Conservation (phyloP, 1,284 basidiomycete species). For the Peniophora sp. region DNA sequence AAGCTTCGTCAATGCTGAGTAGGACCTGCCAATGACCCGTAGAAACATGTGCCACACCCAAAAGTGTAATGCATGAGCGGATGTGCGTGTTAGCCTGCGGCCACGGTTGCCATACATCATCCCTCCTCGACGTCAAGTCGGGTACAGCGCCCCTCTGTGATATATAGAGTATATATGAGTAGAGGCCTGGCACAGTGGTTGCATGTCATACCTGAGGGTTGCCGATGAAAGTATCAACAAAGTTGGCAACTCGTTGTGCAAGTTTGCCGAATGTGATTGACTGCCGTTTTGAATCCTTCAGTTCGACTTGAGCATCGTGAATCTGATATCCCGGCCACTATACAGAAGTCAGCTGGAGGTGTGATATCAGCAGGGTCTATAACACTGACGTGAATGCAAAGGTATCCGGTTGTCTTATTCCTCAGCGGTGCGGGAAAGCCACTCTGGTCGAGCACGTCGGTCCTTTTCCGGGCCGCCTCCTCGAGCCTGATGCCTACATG, state of each 20-base stretch:
- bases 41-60: too few relatives aligned
- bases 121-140: too few relatives aligned
- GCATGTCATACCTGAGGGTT: too few relatives aligned
- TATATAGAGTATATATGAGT: too few relatives aligned
- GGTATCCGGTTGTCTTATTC: background rate
- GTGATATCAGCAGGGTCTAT: background rate
- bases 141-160: too few relatives aligned
- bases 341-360: background rate
- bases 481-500: background rate
- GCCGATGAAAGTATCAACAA: background rate
- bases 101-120: too few relatives aligned
- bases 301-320: background rate
- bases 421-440: background rate
- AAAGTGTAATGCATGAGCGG: too few relatives aligned
- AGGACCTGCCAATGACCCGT: too few relatives aligned
- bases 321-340: background rate
- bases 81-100: too few relatives aligned
- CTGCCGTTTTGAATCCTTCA: background rate
- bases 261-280: background rate
- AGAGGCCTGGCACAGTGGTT: too few relatives aligned
- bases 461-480: background rate
- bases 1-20: too few relatives aligned
- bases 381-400: background rate
- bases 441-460: background rate
- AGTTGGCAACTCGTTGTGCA: background rate